phyloP scores from a whole-genome alignment of 2,329 filamentous ascomycete species.

The Myriosclerotinia duriaeana region DNA sequence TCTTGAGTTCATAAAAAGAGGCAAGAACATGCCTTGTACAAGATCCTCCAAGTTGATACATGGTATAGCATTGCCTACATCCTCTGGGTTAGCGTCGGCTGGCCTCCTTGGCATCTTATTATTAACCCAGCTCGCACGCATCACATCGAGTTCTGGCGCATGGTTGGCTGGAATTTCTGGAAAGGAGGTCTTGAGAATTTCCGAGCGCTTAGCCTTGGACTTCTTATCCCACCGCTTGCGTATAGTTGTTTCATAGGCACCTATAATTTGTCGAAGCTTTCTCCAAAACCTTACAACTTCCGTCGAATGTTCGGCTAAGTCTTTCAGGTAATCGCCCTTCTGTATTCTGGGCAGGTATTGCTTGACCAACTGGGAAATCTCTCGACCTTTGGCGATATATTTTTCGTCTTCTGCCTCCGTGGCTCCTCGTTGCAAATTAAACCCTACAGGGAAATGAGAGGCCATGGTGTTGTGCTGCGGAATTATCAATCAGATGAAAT shows the following conservation, averaged over 20 bases:
- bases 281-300: neutral
- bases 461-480: too few species aligned
- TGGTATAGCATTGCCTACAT: neutral
- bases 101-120: neutral
- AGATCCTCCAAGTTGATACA: neutral
- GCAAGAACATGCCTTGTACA: neutral
- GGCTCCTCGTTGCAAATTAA: too few species aligned
- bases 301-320: neutral
- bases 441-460: too few species aligned
- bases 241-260: neutral
- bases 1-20: conserved; percentile 2
- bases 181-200: neutral
- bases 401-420: too few species aligned
- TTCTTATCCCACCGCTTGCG: neutral
- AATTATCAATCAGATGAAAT: too few species aligned
- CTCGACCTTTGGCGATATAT: too few species aligned
- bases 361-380: neutral
- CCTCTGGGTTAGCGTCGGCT: too few species aligned
- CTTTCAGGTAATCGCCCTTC: neutral
- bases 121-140: neutral
- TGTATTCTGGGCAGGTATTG: accelerated
- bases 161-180: neutral
- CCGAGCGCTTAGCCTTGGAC: neutral
- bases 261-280: neutral
- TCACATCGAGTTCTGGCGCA: neutral